These are phyloP conservation scores for Lunasporangiospora selenospora DNA, from an alignment of 192 early-diverging fungal species.

Conservation along the genomic window DNA sequence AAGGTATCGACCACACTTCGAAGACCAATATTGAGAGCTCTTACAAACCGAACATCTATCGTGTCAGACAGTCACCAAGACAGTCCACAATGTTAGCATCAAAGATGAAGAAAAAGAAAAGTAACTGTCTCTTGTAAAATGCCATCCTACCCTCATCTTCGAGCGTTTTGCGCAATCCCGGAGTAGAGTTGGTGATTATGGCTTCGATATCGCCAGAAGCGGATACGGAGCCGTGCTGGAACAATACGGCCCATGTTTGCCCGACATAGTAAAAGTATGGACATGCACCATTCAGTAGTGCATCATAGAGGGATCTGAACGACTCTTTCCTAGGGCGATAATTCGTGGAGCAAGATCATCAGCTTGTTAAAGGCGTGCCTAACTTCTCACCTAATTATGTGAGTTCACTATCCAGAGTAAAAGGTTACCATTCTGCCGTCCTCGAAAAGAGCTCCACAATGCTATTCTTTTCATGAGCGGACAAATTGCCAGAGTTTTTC, in stretches of 20 bases:
- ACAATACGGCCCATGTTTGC: slow-evolving; percentile 30
- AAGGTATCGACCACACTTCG: slow-evolving; percentile 19
- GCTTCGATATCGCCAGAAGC: slow-evolving; percentile 33
- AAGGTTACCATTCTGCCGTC: slow-evolving; percentile 29
- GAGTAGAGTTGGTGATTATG: slow-evolving; percentile 39
- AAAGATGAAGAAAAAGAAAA: neutral
- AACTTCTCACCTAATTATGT: too few species aligned
- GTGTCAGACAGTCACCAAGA: neutral
- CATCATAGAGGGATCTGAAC: slow-evolving; percentile 28
- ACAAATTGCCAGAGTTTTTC: slow-evolving; percentile 18
- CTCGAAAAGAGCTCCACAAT: slow-evolving; percentile 33
- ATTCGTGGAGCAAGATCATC: too few species aligned
- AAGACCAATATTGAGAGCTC: slow-evolving; percentile 5
- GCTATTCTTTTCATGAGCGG: slow-evolving; percentile 18
- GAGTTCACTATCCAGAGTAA: too few species aligned
- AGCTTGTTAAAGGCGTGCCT: too few species aligned
- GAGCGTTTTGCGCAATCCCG: slow-evolving; percentile 35
- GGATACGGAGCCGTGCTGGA: slow-evolving; percentile 32
- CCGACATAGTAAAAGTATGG: slow-evolving; percentile 47
- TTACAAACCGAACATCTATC: slow-evolving; percentile 23
- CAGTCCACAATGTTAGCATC: neutral
- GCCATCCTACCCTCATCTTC: slow-evolving; percentile 19
- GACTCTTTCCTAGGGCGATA: slow-evolving; percentile 35
- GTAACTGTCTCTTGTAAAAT: neutral
- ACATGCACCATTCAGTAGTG: slow-evolving; percentile 31